Conservation (phyloP, 345 rosid species). For the Boechera retrofracta region DNA sequence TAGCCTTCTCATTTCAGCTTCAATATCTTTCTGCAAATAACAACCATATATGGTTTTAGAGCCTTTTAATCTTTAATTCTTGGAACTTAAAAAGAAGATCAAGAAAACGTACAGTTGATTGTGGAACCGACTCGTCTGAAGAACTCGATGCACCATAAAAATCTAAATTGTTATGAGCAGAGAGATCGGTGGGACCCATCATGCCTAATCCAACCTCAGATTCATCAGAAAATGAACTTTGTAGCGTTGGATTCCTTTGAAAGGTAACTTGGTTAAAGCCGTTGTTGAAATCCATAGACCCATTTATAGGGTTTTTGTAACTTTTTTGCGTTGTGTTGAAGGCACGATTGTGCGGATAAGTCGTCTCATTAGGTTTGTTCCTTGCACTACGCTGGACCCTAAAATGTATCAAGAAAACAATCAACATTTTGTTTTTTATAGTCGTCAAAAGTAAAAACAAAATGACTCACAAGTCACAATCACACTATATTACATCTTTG, state of each 20-base stretch:
- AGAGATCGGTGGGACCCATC: constrained; percentile 23
- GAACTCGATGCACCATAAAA: constrained; percentile 34
- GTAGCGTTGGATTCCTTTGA: constrained; percentile 24
- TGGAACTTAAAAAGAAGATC: not conserved
- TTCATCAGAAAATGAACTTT: constrained; percentile 37
- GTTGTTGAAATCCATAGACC: constrained; percentile 34
- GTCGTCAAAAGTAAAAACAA: not conserved
- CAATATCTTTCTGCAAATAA: constrained; percentile 59
- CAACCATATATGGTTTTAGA: not conserved
- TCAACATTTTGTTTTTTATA: not conserved
- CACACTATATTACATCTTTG: not conserved
- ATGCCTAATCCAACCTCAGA: constrained; percentile 17
- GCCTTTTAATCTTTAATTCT: not conserved
- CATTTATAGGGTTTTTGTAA: not conserved
- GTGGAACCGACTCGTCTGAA: constrained; percentile 38
- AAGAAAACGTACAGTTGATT: constrained; percentile 46
- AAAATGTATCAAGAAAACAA: constrained; percentile 14
- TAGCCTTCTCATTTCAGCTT: constrained; percentile 83
- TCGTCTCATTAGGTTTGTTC: constrained; percentile 19
- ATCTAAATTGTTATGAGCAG: constrained; percentile 45
- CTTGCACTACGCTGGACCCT: constrained; percentile 28
- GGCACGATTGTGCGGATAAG: constrained; percentile 17
- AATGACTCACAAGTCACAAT: not conserved
- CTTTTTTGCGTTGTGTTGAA: constrained; percentile 6
- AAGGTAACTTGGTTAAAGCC: constrained; percentile 32